A percentile compares a stretch with the other conserved stretches of the same genome.
phyloP scores from a whole-genome alignment of 345 rosid species.

The Eucalyptus viminalis region DNA sequence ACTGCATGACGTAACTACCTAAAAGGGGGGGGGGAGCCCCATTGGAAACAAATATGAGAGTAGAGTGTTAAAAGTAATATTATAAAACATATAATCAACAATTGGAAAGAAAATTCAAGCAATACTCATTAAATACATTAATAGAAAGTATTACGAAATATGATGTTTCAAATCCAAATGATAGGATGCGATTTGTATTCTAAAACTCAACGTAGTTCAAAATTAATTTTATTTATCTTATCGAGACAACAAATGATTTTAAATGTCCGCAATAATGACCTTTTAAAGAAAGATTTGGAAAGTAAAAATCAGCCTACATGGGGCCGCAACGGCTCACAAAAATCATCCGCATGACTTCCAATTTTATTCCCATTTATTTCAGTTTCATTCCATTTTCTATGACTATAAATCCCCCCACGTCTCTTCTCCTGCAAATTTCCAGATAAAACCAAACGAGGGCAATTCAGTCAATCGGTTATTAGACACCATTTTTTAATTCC shows the following conservation, averaged over 20 bases:
- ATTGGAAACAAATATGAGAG: too few relatives aligned
- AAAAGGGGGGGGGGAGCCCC: too few relatives aligned
- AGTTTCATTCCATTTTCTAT: neutral
- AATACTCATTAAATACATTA: neutral
- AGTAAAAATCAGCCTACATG: neutral
- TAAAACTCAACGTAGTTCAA: fast-evolving
- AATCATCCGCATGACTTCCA: neutral
- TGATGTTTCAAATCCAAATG: fast-evolving
- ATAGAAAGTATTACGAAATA: too few relatives aligned
- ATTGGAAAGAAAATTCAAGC: too few relatives aligned
- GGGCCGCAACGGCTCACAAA: neutral
- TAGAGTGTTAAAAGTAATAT: too few relatives aligned
- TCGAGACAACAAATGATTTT: neutral
- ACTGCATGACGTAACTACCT: too few relatives aligned
- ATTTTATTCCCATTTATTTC: neutral
- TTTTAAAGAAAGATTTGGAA: neutral
- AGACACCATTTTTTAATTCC: neutral
- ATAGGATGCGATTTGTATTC: fast-evolving
- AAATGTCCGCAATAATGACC: neutral
- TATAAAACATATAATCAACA: too few relatives aligned
- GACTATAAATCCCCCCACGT: neutral
- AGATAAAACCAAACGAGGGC: neutral
- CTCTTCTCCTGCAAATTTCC: neutral
- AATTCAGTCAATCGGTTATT: neutral
- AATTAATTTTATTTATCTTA: too few relatives aligned